Percentiles rank a stretch among this genome's conserved stretches.
These are phyloP conservation scores for Trametes elegans DNA, from an alignment of 768 basidiomycete species.

Conservation along the genomic window DNA sequence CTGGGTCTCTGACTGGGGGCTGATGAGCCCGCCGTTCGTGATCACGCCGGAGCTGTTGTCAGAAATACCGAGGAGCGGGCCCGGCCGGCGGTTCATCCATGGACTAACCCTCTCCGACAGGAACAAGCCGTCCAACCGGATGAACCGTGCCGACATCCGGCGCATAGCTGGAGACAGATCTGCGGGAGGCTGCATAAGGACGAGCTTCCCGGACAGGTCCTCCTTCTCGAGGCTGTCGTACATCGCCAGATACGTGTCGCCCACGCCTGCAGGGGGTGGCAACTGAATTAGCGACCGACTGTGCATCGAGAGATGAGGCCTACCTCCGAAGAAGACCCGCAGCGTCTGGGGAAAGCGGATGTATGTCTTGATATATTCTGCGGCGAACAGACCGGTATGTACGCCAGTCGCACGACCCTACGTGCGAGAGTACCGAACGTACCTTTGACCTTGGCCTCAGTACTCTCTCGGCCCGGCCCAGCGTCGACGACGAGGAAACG, in stretches of 20 bases:
- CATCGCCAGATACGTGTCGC: slow-evolving; percentile 38
- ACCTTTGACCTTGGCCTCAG: slow-evolving; percentile 75
- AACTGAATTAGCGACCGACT: background rate
- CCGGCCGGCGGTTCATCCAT: slow-evolving; percentile 44
- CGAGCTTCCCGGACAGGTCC: slow-evolving; percentile 63
- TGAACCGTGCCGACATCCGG: slow-evolving; percentile 49
- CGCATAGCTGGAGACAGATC: slow-evolving; percentile 42
- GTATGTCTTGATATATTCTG: slow-evolving; percentile 72
- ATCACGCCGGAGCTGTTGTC: slow-evolving; percentile 34
- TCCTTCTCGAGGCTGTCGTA: slow-evolving; percentile 57
- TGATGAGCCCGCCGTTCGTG: slow-evolving; percentile 60
- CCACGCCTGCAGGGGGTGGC: background rate
- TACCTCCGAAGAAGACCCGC: slow-evolving; percentile 71
- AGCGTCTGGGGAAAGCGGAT: slow-evolving; percentile 72
- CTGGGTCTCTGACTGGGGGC: slow-evolving; percentile 53
- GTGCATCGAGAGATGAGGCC: slow-evolving; percentile 18
- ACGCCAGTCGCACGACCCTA: background rate
- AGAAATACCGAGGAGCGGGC: slow-evolving; percentile 38
- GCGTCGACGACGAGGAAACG: slow-evolving; percentile 71
- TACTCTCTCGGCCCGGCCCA: slow-evolving; percentile 58
- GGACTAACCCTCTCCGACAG: slow-evolving; percentile 39
- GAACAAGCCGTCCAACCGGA: slow-evolving; percentile 53
- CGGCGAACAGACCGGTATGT: background rate
- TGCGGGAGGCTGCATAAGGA: slow-evolving; percentile 52
- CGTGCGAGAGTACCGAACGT: background rate